Base-by-base conservation (phyloP, 495 filamentous ascomycete genomes). In the Neurospora sp. region DNA sequence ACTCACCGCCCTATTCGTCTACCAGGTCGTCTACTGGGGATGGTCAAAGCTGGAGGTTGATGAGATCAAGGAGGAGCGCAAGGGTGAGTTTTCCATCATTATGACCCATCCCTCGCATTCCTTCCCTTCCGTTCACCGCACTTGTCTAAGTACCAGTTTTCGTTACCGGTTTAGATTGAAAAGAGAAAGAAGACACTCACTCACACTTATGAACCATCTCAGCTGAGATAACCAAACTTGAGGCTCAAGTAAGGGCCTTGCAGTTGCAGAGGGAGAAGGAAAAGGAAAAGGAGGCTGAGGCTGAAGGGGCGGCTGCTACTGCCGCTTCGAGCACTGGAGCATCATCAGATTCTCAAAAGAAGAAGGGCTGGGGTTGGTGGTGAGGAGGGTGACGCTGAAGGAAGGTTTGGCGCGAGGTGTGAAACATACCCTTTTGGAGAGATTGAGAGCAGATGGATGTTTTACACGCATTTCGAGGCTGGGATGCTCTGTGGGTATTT, bases 11-110 rank as follows among this genome's bases (percentile, higher is more conserved):
- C 84, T 97, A 31, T 91, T 97, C 80, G 93, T 91, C 0, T 99
- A 97, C 82, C 96, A 99, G 80, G 77, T 93, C 11, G 81, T 89
- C 35, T 97, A 97, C 81, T 96, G 88, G 88, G 82, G 84, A 27
- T 99, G 95, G 96, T 73, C 89, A 81, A 96, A 92, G 82, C 84
- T 98, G n/a, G 95, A 98, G 82, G 86, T 84, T 71, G 85, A 93
- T 73, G 93, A 94, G 79, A 82, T 86, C 39, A 92, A 89, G 81
- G 82, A 85, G 12, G 85, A 90, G 61, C 89, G 88, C 78, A 85
- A 84, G 74, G 82, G 85, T 82, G 72, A 71, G 77, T 76, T 39
- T n/a, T 59, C 48, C 48, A 7, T 27, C 42, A 44, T 59, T 14
- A 27, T 59, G 11, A 22, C 48, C 48, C 22, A 12, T 27, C 46